Evolutionary conservation across 1,284 basidiomycete species (phyloP).

Genomic region (Rhodotorula sp.): DNA sequence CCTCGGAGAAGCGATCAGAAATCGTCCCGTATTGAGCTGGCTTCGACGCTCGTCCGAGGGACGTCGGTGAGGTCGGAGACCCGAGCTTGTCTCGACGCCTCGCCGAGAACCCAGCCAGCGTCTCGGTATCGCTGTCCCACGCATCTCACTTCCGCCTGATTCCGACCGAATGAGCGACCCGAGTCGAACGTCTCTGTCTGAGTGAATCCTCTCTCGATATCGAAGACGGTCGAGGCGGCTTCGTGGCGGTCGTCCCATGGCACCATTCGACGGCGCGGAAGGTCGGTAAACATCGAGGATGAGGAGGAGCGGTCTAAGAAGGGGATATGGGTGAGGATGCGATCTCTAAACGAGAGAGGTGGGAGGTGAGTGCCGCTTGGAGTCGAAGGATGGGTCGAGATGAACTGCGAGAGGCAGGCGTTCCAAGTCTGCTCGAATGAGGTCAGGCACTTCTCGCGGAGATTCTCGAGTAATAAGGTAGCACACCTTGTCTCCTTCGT

Average conservation of each 20-base stretch:
- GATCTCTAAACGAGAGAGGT: not conserved
- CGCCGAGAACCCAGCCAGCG: not conserved
- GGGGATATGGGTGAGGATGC: not conserved
- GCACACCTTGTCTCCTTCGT: constrained; percentile 46
- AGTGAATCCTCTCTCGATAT: not conserved
- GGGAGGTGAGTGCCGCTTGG: constrained; percentile 9
- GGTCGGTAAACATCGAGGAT: not conserved
- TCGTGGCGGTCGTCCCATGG: constrained; percentile 25
- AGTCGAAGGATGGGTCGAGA: not conserved
- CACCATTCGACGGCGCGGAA: not conserved
- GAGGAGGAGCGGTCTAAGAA: not conserved
- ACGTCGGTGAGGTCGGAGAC: not conserved
- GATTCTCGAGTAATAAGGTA: constrained; percentile 32
- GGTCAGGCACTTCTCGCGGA: not conserved
- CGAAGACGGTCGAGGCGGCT: not conserved
- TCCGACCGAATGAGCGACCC: not conserved
- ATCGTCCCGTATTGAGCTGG: constrained; percentile 14
- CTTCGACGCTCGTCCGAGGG: not conserved
- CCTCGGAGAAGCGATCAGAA: not conserved
- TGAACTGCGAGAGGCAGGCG: constrained; percentile 15
- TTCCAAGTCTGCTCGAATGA: constrained; percentile 11
- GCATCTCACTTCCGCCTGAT: not conserved
- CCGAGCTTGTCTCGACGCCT: not conserved
- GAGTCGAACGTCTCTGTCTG: not conserved
- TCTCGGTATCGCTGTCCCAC: constrained; percentile 15